These are phyloP conservation scores for Xanthoparmelia taractica DNA, from an alignment of 495 filamentous ascomycete genomes.

Conservation along the genomic window DNA sequence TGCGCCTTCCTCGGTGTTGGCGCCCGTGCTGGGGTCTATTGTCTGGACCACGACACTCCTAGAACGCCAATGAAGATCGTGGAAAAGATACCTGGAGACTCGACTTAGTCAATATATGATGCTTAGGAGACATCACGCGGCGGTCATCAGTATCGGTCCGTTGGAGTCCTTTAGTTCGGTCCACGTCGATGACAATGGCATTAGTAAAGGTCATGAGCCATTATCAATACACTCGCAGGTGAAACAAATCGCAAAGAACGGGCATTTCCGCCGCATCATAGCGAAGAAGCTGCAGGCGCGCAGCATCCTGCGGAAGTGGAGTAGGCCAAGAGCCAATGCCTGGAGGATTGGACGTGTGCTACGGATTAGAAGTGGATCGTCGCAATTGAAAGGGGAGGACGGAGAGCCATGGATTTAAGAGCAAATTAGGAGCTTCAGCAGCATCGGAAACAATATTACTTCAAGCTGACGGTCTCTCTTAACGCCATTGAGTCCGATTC, in stretches of 20 bases:
- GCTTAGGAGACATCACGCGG: conserved; percentile 84
- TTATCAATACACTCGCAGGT: conserved; percentile 11
- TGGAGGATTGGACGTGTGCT: conserved; percentile 59
- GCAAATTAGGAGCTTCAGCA: conserved; percentile 30
- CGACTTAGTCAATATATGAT: conserved; percentile 53
- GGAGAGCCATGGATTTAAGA: conserved; percentile 59
- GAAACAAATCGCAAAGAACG: conserved; percentile 42
- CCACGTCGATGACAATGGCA: conserved; percentile 7
- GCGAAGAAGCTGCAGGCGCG: conserved; percentile 59
- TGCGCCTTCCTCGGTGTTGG: conserved; percentile 81
- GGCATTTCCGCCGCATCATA: conserved; percentile 55
- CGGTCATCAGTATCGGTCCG: conserved; percentile 62
- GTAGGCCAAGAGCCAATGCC: conserved; percentile 47
- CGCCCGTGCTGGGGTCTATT: conserved; percentile 86
- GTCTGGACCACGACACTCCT: conserved; percentile 74
- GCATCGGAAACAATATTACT: neutral
- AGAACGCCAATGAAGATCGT: conserved; percentile 86
- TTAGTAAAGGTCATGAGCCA: neutral
- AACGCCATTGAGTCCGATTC: neutral
- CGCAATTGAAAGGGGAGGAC: conserved; percentile 55
- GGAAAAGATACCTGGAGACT: conserved; percentile 68
- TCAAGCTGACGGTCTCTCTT: neutral
- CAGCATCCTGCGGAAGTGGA: conserved; percentile 53
- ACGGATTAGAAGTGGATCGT: conserved; percentile 64
- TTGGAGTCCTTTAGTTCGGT: conserved; percentile 9